A percentile compares a stretch with the other conserved stretches of the same genome.
phyloP scores from a whole-genome alignment of 495 filamentous ascomycete genomes.

The Bryoglossum gracile region DNA sequence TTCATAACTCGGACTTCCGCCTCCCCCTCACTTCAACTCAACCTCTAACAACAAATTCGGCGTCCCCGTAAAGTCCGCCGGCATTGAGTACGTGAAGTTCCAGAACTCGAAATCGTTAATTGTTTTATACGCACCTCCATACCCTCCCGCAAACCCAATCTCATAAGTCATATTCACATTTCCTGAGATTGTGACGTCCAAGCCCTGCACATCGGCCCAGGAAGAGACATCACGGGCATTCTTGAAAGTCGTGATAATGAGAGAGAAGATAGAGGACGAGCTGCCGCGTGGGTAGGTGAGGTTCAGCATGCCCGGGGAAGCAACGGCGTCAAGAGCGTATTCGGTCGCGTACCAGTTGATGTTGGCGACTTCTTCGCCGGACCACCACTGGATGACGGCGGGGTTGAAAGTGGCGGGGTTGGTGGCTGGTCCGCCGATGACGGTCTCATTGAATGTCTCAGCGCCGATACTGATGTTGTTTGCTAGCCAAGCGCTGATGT shows the following conservation, averaged over 20 bases:
- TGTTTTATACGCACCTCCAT: slow-evolving; percentile 10
- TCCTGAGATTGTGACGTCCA: slow-evolving; percentile 7
- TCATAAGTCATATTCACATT: slow-evolving; percentile 8
- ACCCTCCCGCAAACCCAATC: slow-evolving; percentile 2
- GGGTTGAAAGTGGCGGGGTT: slow-evolving; percentile 33
- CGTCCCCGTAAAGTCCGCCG: slow-evolving; percentile 21
- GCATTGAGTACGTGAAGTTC: slow-evolving; percentile 33
- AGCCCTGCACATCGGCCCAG: slow-evolving; percentile 20
- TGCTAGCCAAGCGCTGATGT: slow-evolving; percentile 35
- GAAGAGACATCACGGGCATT: slow-evolving; percentile 23
- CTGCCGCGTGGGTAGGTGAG: slow-evolving; percentile 33
- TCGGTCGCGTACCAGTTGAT: slow-evolving; percentile 27
- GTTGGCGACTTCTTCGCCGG: slow-evolving; percentile 20
- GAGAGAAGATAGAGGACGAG: slow-evolving; percentile 13
- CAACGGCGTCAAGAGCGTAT: slow-evolving; percentile 28
- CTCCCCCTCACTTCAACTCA: slow-evolving; percentile 18
- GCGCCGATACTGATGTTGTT: slow-evolving; percentile 35
- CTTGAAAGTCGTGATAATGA: slow-evolving; percentile 20
- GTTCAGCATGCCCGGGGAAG: slow-evolving; percentile 25
- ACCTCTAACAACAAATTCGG: slow-evolving; percentile 28
- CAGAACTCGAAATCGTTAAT: slow-evolving; percentile 26
- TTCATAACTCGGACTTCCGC: no score
- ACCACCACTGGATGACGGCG: slow-evolving; percentile 35
- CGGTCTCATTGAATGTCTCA: slow-evolving; percentile 31
- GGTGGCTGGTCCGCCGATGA: slow-evolving; percentile 31